These are phyloP conservation scores for Ceratocystis colombiana DNA, from an alignment of 2,329 filamentous ascomycete species.

Conservation along the genomic window DNA sequence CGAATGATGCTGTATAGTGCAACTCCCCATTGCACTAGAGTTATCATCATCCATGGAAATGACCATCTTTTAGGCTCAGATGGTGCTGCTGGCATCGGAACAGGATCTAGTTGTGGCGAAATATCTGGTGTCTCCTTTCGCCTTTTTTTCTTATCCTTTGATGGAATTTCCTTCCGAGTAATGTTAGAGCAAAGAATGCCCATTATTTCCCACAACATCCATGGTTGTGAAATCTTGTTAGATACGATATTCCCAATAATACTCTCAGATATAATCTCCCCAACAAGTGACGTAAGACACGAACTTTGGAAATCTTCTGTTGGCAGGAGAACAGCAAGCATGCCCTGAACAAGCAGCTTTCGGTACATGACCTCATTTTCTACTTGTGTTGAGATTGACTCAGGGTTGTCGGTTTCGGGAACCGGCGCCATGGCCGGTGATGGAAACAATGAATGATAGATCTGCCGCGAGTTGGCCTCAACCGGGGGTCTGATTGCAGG, in stretches of 20 bases:
- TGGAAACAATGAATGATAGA: conserved; percentile 77
- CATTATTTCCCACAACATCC: conserved; percentile 77
- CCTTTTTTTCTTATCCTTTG: conserved; percentile 20
- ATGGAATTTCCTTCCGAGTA: conserved; percentile 28
- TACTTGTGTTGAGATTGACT: conserved; percentile 49
- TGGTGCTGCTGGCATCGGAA: neutral
- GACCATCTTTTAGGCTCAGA: conserved; percentile 32
- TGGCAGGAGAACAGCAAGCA: conserved; percentile 73
- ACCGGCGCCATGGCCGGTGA: conserved; percentile 72
- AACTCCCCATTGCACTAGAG: conserved; percentile 46
- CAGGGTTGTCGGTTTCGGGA: conserved; percentile 46
- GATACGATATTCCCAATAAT: conserved; percentile 74
- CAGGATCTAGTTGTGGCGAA: neutral
- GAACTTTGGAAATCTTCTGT: conserved; percentile 86
- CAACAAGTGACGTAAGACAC: conserved; percentile 71
- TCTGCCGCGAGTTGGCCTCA: conserved; percentile 50
- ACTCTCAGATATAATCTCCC: conserved; percentile 80
- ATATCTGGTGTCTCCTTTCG: neutral
- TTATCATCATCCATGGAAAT: conserved; percentile 44
- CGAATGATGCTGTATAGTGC: conserved; percentile 53
- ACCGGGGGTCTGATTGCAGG: conserved; percentile 50
- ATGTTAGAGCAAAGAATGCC: conserved; percentile 53
- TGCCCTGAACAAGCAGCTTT: conserved; percentile 73
- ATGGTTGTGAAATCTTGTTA: conserved; percentile 73
- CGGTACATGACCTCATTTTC: conserved; percentile 77